Evolutionary conservation across 2,329 filamentous ascomycete genomes (phyloP).

Genomic region (Thelonectria discophora): DNA sequence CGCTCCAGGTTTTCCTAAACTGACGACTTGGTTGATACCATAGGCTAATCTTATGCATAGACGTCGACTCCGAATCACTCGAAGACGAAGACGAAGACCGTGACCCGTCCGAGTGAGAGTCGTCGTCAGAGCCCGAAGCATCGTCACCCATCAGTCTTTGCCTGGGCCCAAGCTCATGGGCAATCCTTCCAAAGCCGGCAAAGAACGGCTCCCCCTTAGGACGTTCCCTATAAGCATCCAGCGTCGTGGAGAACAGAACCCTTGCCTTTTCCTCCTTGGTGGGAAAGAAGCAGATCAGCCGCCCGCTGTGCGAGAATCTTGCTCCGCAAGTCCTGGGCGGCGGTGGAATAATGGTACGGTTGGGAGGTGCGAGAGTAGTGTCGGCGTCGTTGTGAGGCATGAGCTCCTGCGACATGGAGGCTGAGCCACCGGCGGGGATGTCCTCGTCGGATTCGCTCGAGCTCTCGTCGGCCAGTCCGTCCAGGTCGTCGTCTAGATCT

Average conservation of each 20-base stretch:
- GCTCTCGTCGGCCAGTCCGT: constrained; percentile 74
- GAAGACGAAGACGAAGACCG: constrained; percentile 61
- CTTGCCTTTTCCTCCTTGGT: constrained; percentile 70
- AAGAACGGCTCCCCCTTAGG: constrained; percentile 64
- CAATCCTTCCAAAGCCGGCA: constrained; percentile 64
- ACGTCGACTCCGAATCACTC: constrained; percentile 70
- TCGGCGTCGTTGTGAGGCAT: constrained; percentile 63
- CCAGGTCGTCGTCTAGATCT: constrained; percentile 67
- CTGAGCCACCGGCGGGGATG: constrained; percentile 61
- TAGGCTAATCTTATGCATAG: constrained; percentile 65
- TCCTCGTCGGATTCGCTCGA: constrained; percentile 82
- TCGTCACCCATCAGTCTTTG: constrained; percentile 59
- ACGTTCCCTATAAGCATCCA: constrained; percentile 57
- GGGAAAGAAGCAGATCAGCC: constrained; percentile 73
- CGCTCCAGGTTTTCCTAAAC: constrained; percentile 64
- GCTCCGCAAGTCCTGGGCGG: constrained; percentile 67
- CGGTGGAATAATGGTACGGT: constrained; percentile 63
- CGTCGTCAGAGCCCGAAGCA: constrained; percentile 60
- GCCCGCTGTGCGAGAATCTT: constrained; percentile 69
- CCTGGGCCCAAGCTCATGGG: constrained; percentile 60
- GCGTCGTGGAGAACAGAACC: constrained; percentile 57
- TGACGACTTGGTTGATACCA: constrained; percentile 64
- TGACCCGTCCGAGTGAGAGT: constrained; percentile 59
- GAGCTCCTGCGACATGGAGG: constrained; percentile 70
- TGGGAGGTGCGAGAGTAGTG: constrained; percentile 60